A percentile compares a stretch with the other conserved stretches of the same genome.
Conservation (phyloP, 2,329 filamentous ascomycete species). For the Karstenula rhodostoma region DNA sequence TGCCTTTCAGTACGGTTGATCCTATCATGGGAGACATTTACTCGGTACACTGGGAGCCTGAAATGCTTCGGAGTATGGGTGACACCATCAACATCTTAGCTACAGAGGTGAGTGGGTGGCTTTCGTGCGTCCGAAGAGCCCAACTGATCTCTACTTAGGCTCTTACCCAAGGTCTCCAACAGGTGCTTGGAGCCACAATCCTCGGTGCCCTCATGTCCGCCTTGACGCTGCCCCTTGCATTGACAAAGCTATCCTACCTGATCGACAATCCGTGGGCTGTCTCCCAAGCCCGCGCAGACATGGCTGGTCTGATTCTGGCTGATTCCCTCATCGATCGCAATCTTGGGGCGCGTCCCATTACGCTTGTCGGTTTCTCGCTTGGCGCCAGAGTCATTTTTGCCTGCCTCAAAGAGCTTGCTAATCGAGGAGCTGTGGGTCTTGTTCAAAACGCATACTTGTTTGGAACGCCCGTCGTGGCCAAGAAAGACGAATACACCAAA, state of each 20-base stretch:
- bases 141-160: slow-evolving; percentile 65
- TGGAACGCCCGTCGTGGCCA: slow-evolving; percentile 89
- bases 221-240: slow-evolving; percentile 86
- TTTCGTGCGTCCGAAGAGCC: slow-evolving; percentile 35
- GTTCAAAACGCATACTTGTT: slow-evolving; percentile 97
- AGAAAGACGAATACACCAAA: slow-evolving; percentile 85
- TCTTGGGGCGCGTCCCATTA: slow-evolving; percentile 88
- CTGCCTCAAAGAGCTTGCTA: slow-evolving; percentile 85
- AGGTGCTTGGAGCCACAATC: slow-evolving; percentile 90
- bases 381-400: slow-evolving; percentile 93
- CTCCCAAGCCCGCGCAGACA: slow-evolving; percentile 88
- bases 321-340: slow-evolving; percentile 94
- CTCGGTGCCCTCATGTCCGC: slow-evolving; percentile 90
- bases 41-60: slow-evolving; percentile 95
- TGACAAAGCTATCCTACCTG: slow-evolving; percentile 93
- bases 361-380: slow-evolving; percentile 92
- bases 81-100: slow-evolving; percentile 98
- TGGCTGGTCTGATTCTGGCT: slow-evolving; percentile 89
- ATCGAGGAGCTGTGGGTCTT: slow-evolving; percentile 82
- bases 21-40: slow-evolving; percentile 98
- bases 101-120: slow-evolving; percentile 75
- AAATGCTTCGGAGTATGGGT: slow-evolving; percentile 98
- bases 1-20: slow-evolving; percentile 96
- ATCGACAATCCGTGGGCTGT: slow-evolving; percentile 99
- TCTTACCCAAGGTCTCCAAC: slow-evolving; percentile 93